phyloP scores from a whole-genome alignment of 768 basidiomycete genomes.

The Myochromella boudieri region DNA sequence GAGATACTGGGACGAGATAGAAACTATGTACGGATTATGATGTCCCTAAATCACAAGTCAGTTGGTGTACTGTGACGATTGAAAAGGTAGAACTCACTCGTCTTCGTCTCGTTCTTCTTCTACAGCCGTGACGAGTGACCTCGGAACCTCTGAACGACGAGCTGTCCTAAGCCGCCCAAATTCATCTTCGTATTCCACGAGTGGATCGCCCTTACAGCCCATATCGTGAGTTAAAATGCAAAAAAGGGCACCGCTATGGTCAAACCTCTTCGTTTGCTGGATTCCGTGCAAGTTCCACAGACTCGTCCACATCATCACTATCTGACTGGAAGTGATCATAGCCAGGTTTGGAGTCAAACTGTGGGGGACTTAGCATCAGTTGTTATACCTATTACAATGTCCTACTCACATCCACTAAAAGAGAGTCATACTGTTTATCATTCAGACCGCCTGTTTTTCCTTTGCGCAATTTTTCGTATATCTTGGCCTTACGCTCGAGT shows the following conservation, averaged over 20 bases:
- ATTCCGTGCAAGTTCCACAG: slow-evolving; percentile 57
- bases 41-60: slow-evolving; percentile 40
- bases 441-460: slow-evolving; percentile 78
- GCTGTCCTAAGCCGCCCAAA: slow-evolving; percentile 76
- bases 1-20: not conserved
- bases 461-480: slow-evolving; percentile 76
- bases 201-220: slow-evolving; percentile 61
- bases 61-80: slow-evolving; percentile 10
- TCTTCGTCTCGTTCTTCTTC: slow-evolving; percentile 53
- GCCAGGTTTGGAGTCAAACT: slow-evolving; percentile 67
- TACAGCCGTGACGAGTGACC: slow-evolving; percentile 52
- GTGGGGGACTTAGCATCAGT: not conserved
- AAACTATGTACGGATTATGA: slow-evolving; percentile 51
- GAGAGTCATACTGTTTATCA: slow-evolving; percentile 68
- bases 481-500: slow-evolving; percentile 74
- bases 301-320: slow-evolving; percentile 80
- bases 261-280: slow-evolving; percentile 38
- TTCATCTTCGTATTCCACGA: slow-evolving; percentile 86
- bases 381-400: not conserved
- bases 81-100: slow-evolving; percentile 41
- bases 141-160: slow-evolving; percentile 74
- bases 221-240: slow-evolving; percentile 1
- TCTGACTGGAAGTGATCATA: slow-evolving; percentile 60
- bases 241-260: slow-evolving; percentile 2
- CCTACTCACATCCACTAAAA: slow-evolving; percentile 76